Evolutionary conservation across 2,329 filamentous ascomycete species (phyloP).

Genomic region (Raffaelea albimanens): DNA sequence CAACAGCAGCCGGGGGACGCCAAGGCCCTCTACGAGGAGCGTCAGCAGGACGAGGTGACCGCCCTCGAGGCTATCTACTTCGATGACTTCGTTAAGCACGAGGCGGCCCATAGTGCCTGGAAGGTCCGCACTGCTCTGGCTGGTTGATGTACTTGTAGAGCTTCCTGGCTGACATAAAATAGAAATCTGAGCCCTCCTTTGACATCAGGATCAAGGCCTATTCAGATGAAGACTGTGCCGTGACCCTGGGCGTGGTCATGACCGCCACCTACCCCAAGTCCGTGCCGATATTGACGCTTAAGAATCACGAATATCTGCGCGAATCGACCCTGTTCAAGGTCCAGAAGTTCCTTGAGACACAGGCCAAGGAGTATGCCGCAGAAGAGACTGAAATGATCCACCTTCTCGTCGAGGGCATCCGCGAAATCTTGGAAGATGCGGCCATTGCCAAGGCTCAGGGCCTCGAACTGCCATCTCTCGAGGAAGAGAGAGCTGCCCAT

Average conservation of each 20-base stretch:
- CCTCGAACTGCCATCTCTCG: constrained; percentile 70
- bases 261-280: constrained; percentile 90
- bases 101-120: constrained; percentile 68
- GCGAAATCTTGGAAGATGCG: constrained; percentile 78
- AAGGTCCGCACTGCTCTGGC: constrained; percentile 47
- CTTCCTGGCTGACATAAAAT: constrained; percentile 11
- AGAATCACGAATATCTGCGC: constrained; percentile 54
- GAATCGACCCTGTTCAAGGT: constrained; percentile 65
- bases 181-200: constrained; percentile 77
- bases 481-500: constrained; percentile 78
- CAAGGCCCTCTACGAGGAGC: constrained; percentile 65
- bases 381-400: constrained; percentile 52
- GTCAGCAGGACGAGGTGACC: constrained; percentile 80
- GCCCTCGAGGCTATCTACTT: constrained; percentile 81
- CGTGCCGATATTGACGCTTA: constrained; percentile 60
- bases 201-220: constrained; percentile 69
- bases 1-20: constrained; percentile 21
- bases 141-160: not conserved
- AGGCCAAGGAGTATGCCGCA: constrained; percentile 43
- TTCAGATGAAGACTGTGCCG: constrained; percentile 60
- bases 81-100: constrained; percentile 73
- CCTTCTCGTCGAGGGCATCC: constrained; percentile 58
- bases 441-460: constrained; percentile 67
- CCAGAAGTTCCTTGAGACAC: constrained; percentile 46
- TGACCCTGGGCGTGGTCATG: constrained; percentile 68